These are phyloP conservation scores for Silene vulgaris DNA, from an alignment of 179 eudicot species.

Conservation along the genomic window DNA sequence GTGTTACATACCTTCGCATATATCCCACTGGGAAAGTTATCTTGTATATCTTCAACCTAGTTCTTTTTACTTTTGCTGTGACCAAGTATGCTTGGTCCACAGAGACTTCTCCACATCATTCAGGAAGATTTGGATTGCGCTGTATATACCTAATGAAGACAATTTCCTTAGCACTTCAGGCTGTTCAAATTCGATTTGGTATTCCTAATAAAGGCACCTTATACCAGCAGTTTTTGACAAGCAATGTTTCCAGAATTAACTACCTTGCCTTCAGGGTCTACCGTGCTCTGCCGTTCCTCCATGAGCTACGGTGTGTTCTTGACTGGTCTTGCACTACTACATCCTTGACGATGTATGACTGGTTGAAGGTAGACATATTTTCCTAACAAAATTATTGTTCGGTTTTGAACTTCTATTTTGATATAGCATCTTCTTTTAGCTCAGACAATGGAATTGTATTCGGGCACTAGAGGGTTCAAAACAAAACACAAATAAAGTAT, in stretches of 20 bases:
- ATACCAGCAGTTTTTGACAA: slow-evolving; percentile 88
- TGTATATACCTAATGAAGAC: slow-evolving; percentile 83
- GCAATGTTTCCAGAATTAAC: slow-evolving; percentile 71
- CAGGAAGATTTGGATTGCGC: slow-evolving; percentile 75
- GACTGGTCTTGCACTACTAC: slow-evolving; percentile 99
- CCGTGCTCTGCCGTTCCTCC: slow-evolving; percentile 91
- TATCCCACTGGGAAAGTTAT: slow-evolving; percentile 81
- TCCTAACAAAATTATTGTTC: neutral
- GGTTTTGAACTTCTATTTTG: neutral
- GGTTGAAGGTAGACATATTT: slow-evolving; percentile 71
- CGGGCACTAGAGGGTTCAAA: neutral
- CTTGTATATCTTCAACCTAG: slow-evolving; percentile 75
- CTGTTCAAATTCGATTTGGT: slow-evolving; percentile 87
- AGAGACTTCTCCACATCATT: slow-evolving; percentile 57
- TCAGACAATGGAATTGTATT: neutral
- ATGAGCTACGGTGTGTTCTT: slow-evolving; percentile 92
- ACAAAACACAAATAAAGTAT: neutral
- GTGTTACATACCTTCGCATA: slow-evolving; percentile 86
- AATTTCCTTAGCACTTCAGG: slow-evolving; percentile 84
- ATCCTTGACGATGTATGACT: slow-evolving; percentile 97
- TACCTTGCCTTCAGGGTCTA: slow-evolving; percentile 78
- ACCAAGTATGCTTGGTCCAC: slow-evolving; percentile 90
- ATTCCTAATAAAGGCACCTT: slow-evolving; percentile 91
- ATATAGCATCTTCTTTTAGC: neutral
- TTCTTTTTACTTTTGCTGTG: slow-evolving; percentile 74